Base-by-base conservation (phyloP, 2,329 filamentous ascomycete species). In the Calonectria pseudoturangicola region DNA sequence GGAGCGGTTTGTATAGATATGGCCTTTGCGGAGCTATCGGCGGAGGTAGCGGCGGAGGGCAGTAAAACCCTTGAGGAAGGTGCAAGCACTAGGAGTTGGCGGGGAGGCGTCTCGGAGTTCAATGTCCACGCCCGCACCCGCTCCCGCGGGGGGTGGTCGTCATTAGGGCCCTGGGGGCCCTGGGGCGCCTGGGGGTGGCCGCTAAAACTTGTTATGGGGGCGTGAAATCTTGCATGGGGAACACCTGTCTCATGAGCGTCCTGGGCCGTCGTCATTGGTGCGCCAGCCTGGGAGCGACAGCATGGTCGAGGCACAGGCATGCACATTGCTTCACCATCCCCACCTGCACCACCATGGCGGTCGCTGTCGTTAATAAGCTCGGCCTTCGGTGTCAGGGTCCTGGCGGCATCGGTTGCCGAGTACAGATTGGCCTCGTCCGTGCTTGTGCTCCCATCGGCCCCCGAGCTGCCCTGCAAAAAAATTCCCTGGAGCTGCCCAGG, bases 401-500 rank as follows among this genome's bases (percentile, higher is more conserved):
- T 65, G 62, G 67, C 74, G 68, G 70, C 73, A 74, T 75, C 77
- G 77, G 78, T 72, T 78, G 77, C 76, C 75, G 77, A 76, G 74
- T 70, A 48, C 67, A 71, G 69, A 71, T 66, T 68, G 71, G 45
- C 62, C 30, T 25, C n/a, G 63, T 43, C 63, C 54, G 47, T 66
- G 62, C 56, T 51, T 47, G 21, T 33, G 45, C 66, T 56, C 68
- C 18, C 56, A 25, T 25, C 45, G 45, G 18, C 18, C 45, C 68
- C 43, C 70, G 75, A 68, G 73, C 73, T 67, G 64, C 68, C 70
- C 48, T 76, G 66, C 45, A 30, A 58, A 63, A 66, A 63, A 63
- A 75, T 71, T 72, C 50, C 68, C 45, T 68, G 62, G 30, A 68
- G 66, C 56, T 41, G 72, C 68, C 70, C 36, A 63, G 77, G 74